Base-by-base conservation (phyloP, 345 rosid genomes). In the Dimocarpus longan region DNA sequence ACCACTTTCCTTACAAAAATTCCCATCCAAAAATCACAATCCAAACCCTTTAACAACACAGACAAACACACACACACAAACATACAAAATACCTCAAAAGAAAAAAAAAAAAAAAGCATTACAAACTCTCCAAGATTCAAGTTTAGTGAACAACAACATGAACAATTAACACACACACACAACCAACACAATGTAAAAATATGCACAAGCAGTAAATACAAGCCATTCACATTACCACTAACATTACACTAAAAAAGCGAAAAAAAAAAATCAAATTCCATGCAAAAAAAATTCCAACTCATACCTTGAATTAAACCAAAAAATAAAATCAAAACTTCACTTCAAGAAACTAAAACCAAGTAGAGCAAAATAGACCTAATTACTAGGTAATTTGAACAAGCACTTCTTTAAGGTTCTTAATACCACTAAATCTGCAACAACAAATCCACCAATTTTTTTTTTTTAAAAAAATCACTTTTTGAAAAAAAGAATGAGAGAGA, bases 1-100 rank as follows among this genome's bases (percentile, higher is more conserved):
- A 22, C 10, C 65, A 60, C 65, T 60, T 75, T 71, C 52, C 75
- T 77, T 76, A 73, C 54, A 68, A 79, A 46, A 60, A 46, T 68
- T 22, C 18, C 21, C 26, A 4, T 59, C 65, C 26, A 8, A 64
- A 44, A 73, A 59, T 18, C 66, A 42, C 11, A 76, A 40, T 21
- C 78, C 59, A 78, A 54, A 52, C 68, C 68, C 28, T n/a, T 70
- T 42, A 70, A 56, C 77, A 59, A 19, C 24, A 43, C 42, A 13
- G n/a, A n/a, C n/a, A n/a, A 5, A 40, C 46, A 50, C 12, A 44
- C 26, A 46, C 5, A 26, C 37, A 32, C 37, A 32, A 1, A 24
- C 43, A 57, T 18, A 6, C 16, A 7, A 28, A 19, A 48, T 16
- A 42, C 16, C 7, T 50, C 6, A 52, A 24, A 26, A 26, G 10